Conservation (phyloP, 148 eudicot genomes). For the Mesembryanthemum crystallinum region DNA sequence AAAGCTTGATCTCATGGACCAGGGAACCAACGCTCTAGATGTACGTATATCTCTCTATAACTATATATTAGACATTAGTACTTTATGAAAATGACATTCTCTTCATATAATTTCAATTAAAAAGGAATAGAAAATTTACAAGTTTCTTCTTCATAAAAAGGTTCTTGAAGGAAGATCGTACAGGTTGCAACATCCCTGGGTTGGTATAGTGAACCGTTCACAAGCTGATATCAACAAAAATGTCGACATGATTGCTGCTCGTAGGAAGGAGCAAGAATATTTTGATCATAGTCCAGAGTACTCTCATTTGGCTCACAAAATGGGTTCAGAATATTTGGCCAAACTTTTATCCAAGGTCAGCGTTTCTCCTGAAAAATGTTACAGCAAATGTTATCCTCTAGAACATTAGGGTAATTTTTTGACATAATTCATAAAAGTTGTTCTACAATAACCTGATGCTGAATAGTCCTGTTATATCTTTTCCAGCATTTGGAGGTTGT, state of each 20-base stretch:
- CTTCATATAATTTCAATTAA: not conserved
- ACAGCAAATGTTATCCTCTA: slow-evolving; percentile 1
- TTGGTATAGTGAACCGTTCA: slow-evolving; percentile 97
- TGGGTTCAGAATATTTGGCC: slow-evolving; percentile 96
- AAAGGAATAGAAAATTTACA: not conserved
- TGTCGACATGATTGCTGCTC: slow-evolving; percentile 85
- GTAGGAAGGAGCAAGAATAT: slow-evolving; percentile 86
- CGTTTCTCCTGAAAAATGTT: not conserved
- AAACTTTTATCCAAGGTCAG: slow-evolving; percentile 83
- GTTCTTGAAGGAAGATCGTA: slow-evolving; percentile 98
- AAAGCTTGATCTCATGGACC: slow-evolving; percentile 97
- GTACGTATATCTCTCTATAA: slow-evolving; percentile 41
- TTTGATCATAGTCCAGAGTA: slow-evolving; percentile 96
- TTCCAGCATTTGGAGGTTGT: slow-evolving; percentile 91
- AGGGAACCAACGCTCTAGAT: slow-evolving; percentile 92
- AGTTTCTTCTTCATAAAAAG: slow-evolving; percentile 31
- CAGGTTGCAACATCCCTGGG: slow-evolving; percentile 98
- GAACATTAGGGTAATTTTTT: not conserved
- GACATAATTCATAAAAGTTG: not conserved
- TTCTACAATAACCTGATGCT: not conserved
- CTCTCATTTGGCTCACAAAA: slow-evolving; percentile 88
- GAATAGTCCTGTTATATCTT: slow-evolving; percentile 18
- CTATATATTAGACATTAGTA: not conserved
- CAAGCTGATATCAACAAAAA: slow-evolving; percentile 99
- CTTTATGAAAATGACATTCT: not conserved